Evolutionary conservation across 768 basidiomycete genomes (phyloP), one percentile per base, ranked within the genome.

Genomic region (Boletus pseudopeckii): DNA sequence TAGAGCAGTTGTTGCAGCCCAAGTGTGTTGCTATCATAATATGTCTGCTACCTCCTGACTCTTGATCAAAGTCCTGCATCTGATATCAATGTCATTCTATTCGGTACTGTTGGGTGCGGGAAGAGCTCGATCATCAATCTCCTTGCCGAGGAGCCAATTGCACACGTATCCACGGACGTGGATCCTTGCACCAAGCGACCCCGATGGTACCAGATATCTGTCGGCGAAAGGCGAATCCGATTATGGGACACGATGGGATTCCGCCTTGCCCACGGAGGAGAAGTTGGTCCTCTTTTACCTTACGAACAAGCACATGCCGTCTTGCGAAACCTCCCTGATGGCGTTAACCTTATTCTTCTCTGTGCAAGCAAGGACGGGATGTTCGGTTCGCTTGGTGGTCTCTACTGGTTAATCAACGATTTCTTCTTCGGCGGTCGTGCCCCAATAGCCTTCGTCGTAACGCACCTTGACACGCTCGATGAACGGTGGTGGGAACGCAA

Each of bases 281-380:
- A 38, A 0, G 32, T 8, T 18, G 43, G 33, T 54, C 46, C 24
- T 18, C 50, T 45, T 33, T 52, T 1, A 20, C 55, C 48, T 41
- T 69, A 58, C 17, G 51, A 53, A 28, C 50, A 69, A 30, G 56
- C 63, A 4, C 55, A 66, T 39, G 8, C 46, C 15, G 45, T 76
- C 14, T 51, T 77, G 42, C 56, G 57, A 28, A 56, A 33, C 8
- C 57, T 73, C 1, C 32, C 39, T 22, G 36, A 48, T 15, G 72
- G 76, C 10, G 59, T 75, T 14, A 63, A 60, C 50, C 67, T 75
- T 14, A 66, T 77, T 15, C 59, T 76, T 4, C 73, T 66, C 49
- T 68, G 68, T 48, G 65, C 71, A 52, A 62, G 68, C 15, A 67
- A 60, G 8, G 69, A 71, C 1, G 53, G 66, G 42, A 64, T 71